Evolutionary conservation across 2,329 filamentous ascomycete genomes (phyloP), one percentile per base, ranked within the genome.

Genomic region (Talaromyces atroroseus): DNA sequence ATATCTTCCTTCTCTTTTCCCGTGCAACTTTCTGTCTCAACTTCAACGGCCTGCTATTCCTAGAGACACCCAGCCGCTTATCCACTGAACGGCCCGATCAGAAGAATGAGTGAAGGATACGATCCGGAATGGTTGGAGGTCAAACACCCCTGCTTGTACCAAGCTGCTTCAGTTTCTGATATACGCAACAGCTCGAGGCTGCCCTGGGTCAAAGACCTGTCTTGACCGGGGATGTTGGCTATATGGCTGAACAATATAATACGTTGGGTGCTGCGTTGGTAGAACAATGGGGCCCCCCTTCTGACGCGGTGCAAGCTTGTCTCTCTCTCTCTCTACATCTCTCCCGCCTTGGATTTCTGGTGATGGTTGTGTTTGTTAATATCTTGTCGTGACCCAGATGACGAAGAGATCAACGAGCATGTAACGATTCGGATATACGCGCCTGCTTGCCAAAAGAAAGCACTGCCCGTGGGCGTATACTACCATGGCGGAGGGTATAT

Each of bases 401-500:
- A 49, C 23, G 47, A 49, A 3, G 36, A 49, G 47, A 34, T 32
- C 26, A 49, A 49, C 14, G 47, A 49, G 23, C 26, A 49, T 34
- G 47, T 49, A 6, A 20, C 47, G 23, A 26, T 49, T 3, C 47
- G 24, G 23, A 49, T 49, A 26, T 49, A 36, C 18, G 20, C 47
- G 5, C 47, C 47, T 21, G 32, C 4, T 29, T 2, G 3, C 45
- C 45, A 40, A 14, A 40, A 40, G n/a, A n/a, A 18, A 14, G 20
- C 44, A 46, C 60, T 72, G 18, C 71, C 71, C 5, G 58, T 72
- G 32, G 66, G 66, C 26, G 62, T 74, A 7, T 74, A 68, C 59
- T 65, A 59, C 49, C 69, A 73, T 55, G 72, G 71, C 40, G 72
- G 71, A 26, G 71, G 72, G 2, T 74, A 61, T 53, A 62, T 68